Percentiles rank a stretch among this genome's conserved stretches.
These are phyloP conservation scores for Cryptosporidium andersoni DNA, from an alignment of 169 alveolate species.

Conservation along the genomic window DNA sequence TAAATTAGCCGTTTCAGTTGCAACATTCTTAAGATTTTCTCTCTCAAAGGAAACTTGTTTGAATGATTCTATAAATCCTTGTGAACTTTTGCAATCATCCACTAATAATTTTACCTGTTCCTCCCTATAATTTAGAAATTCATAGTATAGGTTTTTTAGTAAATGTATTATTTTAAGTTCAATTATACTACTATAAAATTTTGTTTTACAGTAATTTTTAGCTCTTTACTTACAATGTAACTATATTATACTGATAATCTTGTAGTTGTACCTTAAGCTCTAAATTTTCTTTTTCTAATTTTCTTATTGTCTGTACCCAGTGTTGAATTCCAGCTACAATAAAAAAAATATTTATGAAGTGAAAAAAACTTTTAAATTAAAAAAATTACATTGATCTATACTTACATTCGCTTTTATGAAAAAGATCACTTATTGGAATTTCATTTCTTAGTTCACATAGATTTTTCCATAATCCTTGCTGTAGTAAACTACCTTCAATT, in stretches of 20 bases:
- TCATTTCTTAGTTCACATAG: slow-evolving; percentile 32
- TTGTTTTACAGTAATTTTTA: too few relatives aligned
- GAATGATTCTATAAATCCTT: slow-evolving; percentile 28
- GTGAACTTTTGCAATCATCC: slow-evolving; percentile 34
- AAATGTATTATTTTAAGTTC: background rate
- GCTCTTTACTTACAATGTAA: slow-evolving; percentile 38
- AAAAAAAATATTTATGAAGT: background rate
- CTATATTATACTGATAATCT: slow-evolving; percentile 19
- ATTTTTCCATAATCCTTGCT: slow-evolving; percentile 48
- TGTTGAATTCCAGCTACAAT: slow-evolving; percentile 48
- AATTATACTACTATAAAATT: too few relatives aligned
- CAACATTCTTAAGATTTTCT: slow-evolving; percentile 34
- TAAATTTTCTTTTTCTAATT: slow-evolving; percentile 40
- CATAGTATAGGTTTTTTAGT: background rate
- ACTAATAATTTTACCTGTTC: slow-evolving; percentile 7
- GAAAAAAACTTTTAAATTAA: background rate
- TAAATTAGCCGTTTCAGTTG: slow-evolving; percentile 34
- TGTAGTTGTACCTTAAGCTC: slow-evolving; percentile 29
- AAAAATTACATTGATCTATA: background rate
- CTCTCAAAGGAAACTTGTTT: slow-evolving; percentile 20
- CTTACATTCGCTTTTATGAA: slow-evolving; percentile 58
- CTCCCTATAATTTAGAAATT: slow-evolving; percentile 9
- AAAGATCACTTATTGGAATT: slow-evolving; percentile 13
- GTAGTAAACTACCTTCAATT: slow-evolving; percentile 33
- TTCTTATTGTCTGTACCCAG: slow-evolving; percentile 58